Evolutionary conservation across 352 stramenopile species (phyloP), one percentile per base, ranked within the genome.

Genomic region (Chrysophaeum taylorii): DNA sequence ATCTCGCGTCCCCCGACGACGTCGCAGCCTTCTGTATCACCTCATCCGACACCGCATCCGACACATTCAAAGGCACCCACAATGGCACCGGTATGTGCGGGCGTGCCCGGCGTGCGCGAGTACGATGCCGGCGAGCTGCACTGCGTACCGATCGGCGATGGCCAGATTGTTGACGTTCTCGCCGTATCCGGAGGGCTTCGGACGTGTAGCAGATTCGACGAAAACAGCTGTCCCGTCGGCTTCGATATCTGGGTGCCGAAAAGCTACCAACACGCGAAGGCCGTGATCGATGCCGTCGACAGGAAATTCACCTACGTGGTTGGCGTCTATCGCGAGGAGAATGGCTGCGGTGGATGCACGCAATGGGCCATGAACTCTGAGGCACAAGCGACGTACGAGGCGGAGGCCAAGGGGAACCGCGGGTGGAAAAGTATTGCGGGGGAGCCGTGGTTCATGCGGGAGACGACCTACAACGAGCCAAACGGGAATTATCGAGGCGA

Each of bases 191-290:
- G 48, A 5, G 48, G 48, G 18, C 9, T 9, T 9, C 48, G 25
- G 48, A 60, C 48, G 5, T 60, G 48, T 25, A 18, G 48, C 18
- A 9, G 33, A 18, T 15, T 9, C 5, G 48, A 60, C 25, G 48
- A 5, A 18, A 60, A 60, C 48, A 33, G 18, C 48, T 60, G 48
- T 25, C 48, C 48, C 18, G 48, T 9, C 5, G 48, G 48, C 48
- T 60, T 60, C 48, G 48, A 60, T 9, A 60, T 60, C 48, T 60
- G 48, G 48, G 48, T 60, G 18, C 48, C 48, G 5, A 18, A 21
- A 25, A 23, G 5, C 48, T 60, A 60, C 48, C 18, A 60, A 25
- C 48, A 60, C 48, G 48, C 48, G 18, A 25, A 60, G 48, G 48
- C 48, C 5, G 48, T 60, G 18, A 23, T 33, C 48, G 48, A 60